A percentile compares a stretch with the other conserved stretches of the same genome.
phyloP scores from a whole-genome alignment of 2,329 filamentous ascomycete species.

The Aspergillus udagawae region DNA sequence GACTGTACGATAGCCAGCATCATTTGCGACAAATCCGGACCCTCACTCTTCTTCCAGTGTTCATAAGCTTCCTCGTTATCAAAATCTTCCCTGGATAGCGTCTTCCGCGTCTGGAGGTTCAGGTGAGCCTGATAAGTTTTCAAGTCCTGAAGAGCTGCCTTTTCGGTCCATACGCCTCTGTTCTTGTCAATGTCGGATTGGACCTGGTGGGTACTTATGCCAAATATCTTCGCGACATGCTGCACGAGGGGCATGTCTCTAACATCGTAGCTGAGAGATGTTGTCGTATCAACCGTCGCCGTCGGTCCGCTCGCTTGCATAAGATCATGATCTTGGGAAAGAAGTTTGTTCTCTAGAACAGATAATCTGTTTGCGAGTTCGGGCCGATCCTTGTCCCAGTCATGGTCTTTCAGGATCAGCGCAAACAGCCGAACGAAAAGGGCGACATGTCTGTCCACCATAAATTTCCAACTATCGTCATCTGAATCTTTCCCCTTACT shows the following conservation, averaged over 20 bases:
- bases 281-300: slow-evolving; percentile 72
- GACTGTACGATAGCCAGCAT: slow-evolving; percentile 86
- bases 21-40: slow-evolving; percentile 82
- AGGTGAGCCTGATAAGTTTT: slow-evolving; percentile 91
- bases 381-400: slow-evolving; percentile 78
- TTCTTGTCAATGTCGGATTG: slow-evolving; percentile 85
- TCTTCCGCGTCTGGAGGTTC: slow-evolving; percentile 71
- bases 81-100: slow-evolving; percentile 80
- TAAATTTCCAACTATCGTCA: slow-evolving; percentile 84
- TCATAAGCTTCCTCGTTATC: slow-evolving; percentile 84
- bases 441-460: slow-evolving; percentile 91
- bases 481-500: slow-evolving; percentile 70
- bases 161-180: slow-evolving; percentile 80
- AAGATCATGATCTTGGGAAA: slow-evolving; percentile 90
- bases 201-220: slow-evolving; percentile 70
- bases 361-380: slow-evolving; percentile 76
- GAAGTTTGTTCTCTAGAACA: slow-evolving; percentile 85
- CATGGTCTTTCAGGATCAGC: slow-evolving; percentile 74
- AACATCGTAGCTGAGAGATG: slow-evolving; percentile 83
- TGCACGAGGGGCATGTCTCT: slow-evolving; percentile 96
- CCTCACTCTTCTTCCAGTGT: slow-evolving; percentile 86
- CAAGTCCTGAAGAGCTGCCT: slow-evolving; percentile 82
- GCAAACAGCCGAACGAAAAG: slow-evolving; percentile 86
- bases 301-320: slow-evolving; percentile 56
- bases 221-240: slow-evolving; percentile 81